Conservation (phyloP, 371 early-diverging fungal genomes). For the Chytridiales sp. region DNA sequence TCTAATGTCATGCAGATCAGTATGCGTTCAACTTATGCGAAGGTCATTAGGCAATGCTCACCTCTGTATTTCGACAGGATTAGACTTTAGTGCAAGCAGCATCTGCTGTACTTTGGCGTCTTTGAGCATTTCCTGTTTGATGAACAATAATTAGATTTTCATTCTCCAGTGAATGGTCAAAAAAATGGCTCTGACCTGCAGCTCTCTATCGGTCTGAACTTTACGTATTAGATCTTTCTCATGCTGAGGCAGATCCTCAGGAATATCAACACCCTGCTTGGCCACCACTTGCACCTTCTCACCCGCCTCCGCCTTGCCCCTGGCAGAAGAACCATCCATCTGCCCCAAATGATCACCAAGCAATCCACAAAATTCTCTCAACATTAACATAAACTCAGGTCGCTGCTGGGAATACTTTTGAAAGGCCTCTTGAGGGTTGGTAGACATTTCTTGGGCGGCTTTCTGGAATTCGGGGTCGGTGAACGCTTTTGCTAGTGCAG, state of each 20-base stretch:
- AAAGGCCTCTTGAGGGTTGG: slow-evolving; percentile 27
- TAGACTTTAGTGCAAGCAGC: no score
- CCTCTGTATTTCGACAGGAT: no score
- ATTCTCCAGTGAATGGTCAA: background rate
- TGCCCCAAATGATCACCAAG: slow-evolving; percentile 29
- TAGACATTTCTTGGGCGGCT: slow-evolving; percentile 22
- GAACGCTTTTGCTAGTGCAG: slow-evolving; percentile 28
- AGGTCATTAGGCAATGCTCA: no score
- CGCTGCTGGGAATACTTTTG: slow-evolving; percentile 25
- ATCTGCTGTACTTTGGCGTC: no score
- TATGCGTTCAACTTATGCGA: no score
- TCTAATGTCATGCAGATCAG: no score
- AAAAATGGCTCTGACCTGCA: slow-evolving; percentile 17
- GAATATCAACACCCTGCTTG: slow-evolving; percentile 3
- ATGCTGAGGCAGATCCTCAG: slow-evolving; percentile 30
- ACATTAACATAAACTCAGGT: slow-evolving; percentile 29
- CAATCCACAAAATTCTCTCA: slow-evolving; percentile 34
- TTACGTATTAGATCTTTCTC: slow-evolving; percentile 26
- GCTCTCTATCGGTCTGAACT: slow-evolving; percentile 21
- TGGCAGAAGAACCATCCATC: no score
- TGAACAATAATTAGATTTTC: no score
- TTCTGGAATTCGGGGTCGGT: slow-evolving; percentile 34
- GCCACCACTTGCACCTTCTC: background rate
- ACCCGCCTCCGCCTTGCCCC: slow-evolving; percentile 10
- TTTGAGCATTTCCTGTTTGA: no score